Conservation (phyloP, 805 yeast species). For the Lipomyces orientalis region DNA sequence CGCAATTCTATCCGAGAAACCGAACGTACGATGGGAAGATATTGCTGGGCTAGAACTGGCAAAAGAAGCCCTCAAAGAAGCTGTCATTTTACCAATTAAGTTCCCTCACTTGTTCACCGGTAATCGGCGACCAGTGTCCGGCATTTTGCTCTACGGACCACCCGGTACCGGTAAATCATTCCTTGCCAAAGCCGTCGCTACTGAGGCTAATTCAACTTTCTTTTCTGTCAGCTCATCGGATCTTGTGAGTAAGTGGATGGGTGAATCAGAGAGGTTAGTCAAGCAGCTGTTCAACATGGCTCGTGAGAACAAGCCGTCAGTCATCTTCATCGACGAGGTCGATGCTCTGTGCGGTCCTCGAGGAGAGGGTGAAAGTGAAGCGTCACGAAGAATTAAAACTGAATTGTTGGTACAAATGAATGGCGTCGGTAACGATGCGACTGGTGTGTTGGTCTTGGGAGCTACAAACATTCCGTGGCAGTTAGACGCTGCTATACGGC, state of each 20-base stretch:
- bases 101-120: constrained; percentile 96
- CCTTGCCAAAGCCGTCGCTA: constrained; percentile 97
- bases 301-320: constrained; percentile 92
- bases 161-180: constrained; percentile 99
- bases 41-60: constrained; percentile 96
- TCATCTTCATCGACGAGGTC: constrained; percentile 96
- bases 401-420: constrained; percentile 97
- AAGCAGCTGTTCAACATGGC: constrained; percentile 96
- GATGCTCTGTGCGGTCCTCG: constrained; percentile 98
- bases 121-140: constrained; percentile 88
- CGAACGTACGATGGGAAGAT: constrained; percentile 92
- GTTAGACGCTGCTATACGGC: constrained; percentile 93
- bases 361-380: constrained; percentile 98
- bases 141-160: constrained; percentile 86
- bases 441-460: constrained; percentile 91
- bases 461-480: constrained; percentile 99
- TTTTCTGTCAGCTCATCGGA: constrained; percentile 96
- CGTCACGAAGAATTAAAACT: constrained; percentile 93
- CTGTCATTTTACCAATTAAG: constrained; percentile 93
- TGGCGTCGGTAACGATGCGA: constrained; percentile 94
- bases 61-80: constrained; percentile 95
- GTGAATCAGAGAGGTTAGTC: constrained; percentile 94
- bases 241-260: constrained; percentile 98
- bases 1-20: constrained; percentile 88
- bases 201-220: constrained; percentile 96